Percentiles rank a stretch among this genome's conserved stretches.
Evolutionary conservation across 768 basidiomycete genomes (phyloP).

Genomic region (Boletus subparvulus): DNA sequence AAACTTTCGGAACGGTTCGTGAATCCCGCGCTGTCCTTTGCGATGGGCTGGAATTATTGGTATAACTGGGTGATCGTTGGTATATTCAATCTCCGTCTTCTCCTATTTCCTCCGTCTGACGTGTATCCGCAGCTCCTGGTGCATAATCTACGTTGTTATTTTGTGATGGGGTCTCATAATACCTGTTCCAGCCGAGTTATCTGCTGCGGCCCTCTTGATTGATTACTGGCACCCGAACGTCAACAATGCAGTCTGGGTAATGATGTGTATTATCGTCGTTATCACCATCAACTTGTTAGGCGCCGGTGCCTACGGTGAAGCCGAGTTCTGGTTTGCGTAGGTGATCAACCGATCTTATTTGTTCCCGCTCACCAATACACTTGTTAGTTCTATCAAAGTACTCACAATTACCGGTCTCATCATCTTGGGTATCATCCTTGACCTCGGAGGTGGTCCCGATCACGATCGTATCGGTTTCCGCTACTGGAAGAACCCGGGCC

Average conservation of each 20-base stretch:
- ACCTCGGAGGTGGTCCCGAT: constrained; percentile 85
- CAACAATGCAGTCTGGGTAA: constrained; percentile 75
- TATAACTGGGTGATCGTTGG: constrained; percentile 33
- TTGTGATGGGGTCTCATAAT: not conserved
- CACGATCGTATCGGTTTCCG: constrained; percentile 61
- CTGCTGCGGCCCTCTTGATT: constrained; percentile 66
- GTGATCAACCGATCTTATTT: not conserved
- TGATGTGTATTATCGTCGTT: constrained; percentile 72
- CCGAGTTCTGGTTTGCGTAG: constrained; percentile 83
- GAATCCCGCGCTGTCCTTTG: constrained; percentile 63
- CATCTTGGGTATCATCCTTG: constrained; percentile 70
- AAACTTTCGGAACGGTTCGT: constrained; percentile 81
- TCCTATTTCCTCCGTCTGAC: not conserved
- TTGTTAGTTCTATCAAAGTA: constrained; percentile 76
- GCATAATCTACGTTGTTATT: not conserved
- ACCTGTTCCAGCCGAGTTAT: constrained; percentile 28
- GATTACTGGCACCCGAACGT: constrained; percentile 63
- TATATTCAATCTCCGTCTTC: not conserved
- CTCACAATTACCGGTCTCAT: constrained; percentile 74
- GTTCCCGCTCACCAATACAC: not conserved
- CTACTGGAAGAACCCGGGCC: constrained; percentile 88
- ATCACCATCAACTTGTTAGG: constrained; percentile 75
- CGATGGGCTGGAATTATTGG: constrained; percentile 60
- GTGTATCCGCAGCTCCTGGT: constrained; percentile 25
- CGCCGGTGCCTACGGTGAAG: constrained; percentile 78